phyloP scores from a whole-genome alignment of 148 eudicot species.

The Nepenthes mirabilis region DNA sequence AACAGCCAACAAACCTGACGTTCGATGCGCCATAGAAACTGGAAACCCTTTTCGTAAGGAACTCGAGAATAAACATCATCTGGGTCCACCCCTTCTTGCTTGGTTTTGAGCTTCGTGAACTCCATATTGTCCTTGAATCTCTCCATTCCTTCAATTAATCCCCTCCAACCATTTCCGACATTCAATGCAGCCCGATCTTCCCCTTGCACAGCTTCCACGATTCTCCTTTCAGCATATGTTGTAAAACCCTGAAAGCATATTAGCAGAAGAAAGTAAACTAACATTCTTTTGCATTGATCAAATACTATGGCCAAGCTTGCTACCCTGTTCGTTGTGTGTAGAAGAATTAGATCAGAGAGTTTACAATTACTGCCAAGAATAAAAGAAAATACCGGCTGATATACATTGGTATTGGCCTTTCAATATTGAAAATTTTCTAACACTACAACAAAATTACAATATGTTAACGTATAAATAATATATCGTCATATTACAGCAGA shows the following conservation, averaged over 20 bases:
- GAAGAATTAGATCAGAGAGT: too few species aligned
- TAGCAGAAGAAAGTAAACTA: too few species aligned
- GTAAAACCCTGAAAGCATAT: slow-evolving; percentile 66
- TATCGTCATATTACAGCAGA: too few species aligned
- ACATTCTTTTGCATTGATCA: too few species aligned
- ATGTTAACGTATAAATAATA: too few species aligned
- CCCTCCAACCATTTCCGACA: slow-evolving; percentile 94
- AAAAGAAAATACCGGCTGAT: too few species aligned
- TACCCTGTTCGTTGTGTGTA: too few species aligned
- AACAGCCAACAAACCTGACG: slow-evolving; percentile 46
- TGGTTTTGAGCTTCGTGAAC: slow-evolving; percentile 82
- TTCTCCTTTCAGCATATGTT: slow-evolving; percentile 93
- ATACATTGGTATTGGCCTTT: too few species aligned
- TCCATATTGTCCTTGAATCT: slow-evolving; percentile 87
- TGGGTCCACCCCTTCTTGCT: slow-evolving; percentile 93
- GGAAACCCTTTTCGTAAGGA: slow-evolving; percentile 99
- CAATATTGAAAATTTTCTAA: too few species aligned
- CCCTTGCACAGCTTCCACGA: slow-evolving; percentile 97
- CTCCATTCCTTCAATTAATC: slow-evolving; percentile 76
- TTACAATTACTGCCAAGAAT: too few species aligned
- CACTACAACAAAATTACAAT: too few species aligned
- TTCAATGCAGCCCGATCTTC: slow-evolving; percentile 73
- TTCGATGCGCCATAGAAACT: slow-evolving; percentile 91
- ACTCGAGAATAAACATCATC: slow-evolving; percentile 89
- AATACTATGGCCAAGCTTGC: too few species aligned